Percentiles rank a stretch among this genome's conserved stretches.
These are phyloP conservation scores for Citrus sp. DNA, from an alignment of 345 rosid species.

Conservation along the genomic window DNA sequence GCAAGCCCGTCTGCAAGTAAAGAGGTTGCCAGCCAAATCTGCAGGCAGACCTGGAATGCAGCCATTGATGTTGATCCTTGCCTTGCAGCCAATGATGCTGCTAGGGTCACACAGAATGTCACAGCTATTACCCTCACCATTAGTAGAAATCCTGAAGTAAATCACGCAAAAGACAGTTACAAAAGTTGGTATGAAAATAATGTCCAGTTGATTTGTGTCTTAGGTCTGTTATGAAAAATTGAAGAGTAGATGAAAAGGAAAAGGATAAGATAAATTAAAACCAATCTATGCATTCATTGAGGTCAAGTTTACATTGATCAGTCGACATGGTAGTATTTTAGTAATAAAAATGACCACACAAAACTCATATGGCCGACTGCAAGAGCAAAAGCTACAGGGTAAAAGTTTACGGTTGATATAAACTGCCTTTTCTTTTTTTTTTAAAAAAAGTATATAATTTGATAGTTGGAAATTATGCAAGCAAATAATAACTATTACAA, in stretches of 20 bases:
- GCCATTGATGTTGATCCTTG: slow-evolving; percentile 65
- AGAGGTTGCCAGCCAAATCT: slow-evolving; percentile 66
- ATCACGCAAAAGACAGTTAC: slow-evolving; percentile 6
- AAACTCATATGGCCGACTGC: background rate
- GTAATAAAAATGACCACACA: background rate
- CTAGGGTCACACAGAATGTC: slow-evolving; percentile 62
- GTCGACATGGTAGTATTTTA: background rate
- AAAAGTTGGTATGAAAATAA: background rate
- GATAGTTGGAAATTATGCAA: background rate
- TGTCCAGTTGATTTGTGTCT: background rate
- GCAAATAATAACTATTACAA: background rate
- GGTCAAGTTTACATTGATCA: background rate
- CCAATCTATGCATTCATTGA: background rate
- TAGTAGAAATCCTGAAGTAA: slow-evolving; percentile 43
- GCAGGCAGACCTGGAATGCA: slow-evolving; percentile 76
- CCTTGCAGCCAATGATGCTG: slow-evolving; percentile 64
- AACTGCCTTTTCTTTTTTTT: background rate
- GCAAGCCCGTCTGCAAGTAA: slow-evolving; percentile 75
- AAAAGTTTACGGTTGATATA: background rate
- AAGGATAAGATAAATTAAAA: background rate
- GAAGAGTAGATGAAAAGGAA: background rate
- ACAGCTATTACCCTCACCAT: slow-evolving; percentile 52
- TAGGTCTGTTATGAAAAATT: background rate
- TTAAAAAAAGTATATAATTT: background rate
- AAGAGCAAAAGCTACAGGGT: background rate